Percentiles rank a stretch among this genome's conserved stretches.
These are phyloP conservation scores for Ormosia emarginata DNA, from an alignment of 306 rosid genomes.

Conservation along the genomic window DNA sequence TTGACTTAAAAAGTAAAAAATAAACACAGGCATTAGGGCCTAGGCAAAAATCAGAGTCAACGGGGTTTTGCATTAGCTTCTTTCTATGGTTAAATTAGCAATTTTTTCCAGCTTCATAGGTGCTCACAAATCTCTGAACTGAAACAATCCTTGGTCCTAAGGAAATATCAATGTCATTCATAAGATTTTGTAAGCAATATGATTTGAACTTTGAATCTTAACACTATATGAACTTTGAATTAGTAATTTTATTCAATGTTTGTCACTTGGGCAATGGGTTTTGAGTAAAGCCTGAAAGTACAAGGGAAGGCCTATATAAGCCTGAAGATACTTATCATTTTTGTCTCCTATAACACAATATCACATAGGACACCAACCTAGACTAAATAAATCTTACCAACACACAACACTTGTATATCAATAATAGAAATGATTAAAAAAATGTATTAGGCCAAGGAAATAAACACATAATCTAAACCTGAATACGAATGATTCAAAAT, in stretches of 20 bases:
- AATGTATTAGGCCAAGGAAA: background rate
- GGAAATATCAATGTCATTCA: background rate
- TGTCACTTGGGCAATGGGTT: background rate
- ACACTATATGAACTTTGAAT: background rate
- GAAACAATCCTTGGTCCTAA: background rate
- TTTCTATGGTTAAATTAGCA: too few species aligned
- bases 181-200: background rate
- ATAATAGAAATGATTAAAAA: background rate
- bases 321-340: background rate
- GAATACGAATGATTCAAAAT: background rate
- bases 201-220: background rate
- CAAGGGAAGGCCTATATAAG: background rate
- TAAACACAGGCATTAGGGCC: too few species aligned
- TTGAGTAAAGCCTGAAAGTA: background rate
- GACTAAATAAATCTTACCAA: too few species aligned
- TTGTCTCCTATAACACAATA: too few species aligned
- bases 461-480: background rate
- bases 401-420: too few species aligned
- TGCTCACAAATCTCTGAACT: background rate
- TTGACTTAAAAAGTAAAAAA: too few species aligned
- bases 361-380: too few species aligned
- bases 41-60: too few species aligned
- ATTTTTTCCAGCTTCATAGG: background rate
- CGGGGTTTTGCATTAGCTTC: too few species aligned
- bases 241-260: too few species aligned